Evolutionary conservation across 1,284 basidiomycete genomes (phyloP).

Genomic region (Mycosarcoma maydis): DNA sequence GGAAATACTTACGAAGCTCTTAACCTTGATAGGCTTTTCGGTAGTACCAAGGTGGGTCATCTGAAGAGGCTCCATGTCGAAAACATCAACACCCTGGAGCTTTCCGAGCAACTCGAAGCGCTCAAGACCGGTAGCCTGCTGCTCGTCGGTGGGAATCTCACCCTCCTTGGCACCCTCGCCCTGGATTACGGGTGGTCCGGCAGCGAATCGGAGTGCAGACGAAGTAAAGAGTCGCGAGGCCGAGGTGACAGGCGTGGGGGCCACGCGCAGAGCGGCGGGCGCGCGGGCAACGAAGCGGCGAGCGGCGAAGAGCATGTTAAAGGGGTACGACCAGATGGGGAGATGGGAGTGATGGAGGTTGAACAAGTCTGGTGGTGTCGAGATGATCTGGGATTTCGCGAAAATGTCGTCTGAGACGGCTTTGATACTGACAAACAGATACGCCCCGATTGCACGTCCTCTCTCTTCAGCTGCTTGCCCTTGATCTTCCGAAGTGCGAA

Average conservation of each 20-base stretch:
- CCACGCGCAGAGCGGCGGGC: conserved; percentile 44
- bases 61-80: conserved; percentile 87
- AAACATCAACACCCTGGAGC: conserved; percentile 86
- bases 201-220: conserved; percentile 51
- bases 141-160: conserved; percentile 81
- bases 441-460: conserved; percentile 14
- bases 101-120: conserved; percentile 91
- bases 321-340: conserved; percentile 1
- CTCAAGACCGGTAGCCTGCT: conserved; percentile 95
- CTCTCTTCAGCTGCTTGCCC: conserved; percentile 14
- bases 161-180: conserved; percentile 81
- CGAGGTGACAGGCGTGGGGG: conserved; percentile 35
- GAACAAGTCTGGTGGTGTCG: background rate
- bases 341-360: conserved; percentile 7
- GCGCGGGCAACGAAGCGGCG: conserved; percentile 46
- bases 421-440: conserved; percentile 9
- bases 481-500: conserved; percentile 37
- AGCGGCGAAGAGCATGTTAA: conserved; percentile 49
- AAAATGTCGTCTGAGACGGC: conserved; percentile 23
- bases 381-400: background rate
- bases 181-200: conserved; percentile 74
- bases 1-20: conserved; percentile 82
- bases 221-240: conserved; percentile 50
- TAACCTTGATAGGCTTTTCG: conserved; percentile 85
- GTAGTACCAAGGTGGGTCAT: conserved; percentile 87